These are phyloP conservation scores for Ustilago trichophora DNA, from an alignment of 1,284 basidiomycete genomes.

Conservation along the genomic window DNA sequence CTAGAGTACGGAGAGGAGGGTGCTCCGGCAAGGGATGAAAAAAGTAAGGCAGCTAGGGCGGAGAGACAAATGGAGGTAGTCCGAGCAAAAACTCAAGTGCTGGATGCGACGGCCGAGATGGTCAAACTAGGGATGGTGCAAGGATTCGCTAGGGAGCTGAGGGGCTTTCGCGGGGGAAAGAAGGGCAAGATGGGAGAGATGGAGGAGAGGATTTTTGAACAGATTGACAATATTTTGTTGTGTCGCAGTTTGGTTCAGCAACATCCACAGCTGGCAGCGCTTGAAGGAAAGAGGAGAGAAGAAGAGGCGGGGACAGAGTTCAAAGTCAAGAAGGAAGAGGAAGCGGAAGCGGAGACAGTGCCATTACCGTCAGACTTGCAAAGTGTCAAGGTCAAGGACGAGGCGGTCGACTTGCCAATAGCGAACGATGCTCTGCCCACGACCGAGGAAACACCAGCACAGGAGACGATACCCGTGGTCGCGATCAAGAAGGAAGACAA, in stretches of 20 bases:
- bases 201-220: slow-evolving; percentile 15
- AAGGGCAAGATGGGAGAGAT: slow-evolving; percentile 14
- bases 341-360: no score
- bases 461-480: no score
- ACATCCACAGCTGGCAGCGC: slow-evolving; percentile 5
- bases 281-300: not conserved
- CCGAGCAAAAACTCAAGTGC: not conserved
- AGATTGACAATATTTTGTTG: slow-evolving; percentile 20
- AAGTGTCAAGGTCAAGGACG: no score
- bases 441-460: no score
- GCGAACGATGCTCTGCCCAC: no score
- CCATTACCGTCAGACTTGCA: no score
- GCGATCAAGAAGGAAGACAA: no score
- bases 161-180: not conserved
- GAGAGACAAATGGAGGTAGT: slow-evolving; percentile 13
- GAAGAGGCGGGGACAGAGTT: not conserved
- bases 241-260: slow-evolving; percentile 19
- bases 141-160: slow-evolving; percentile 5
- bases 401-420: no score
- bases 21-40: slow-evolving; percentile 4
- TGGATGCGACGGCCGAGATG: slow-evolving; percentile 2
- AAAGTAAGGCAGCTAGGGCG: not conserved
- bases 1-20: slow-evolving; percentile 26
- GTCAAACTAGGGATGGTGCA: not conserved
- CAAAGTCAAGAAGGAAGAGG: slow-evolving; percentile 1